Base-by-base conservation (phyloP, 768 basidiomycete genomes). In the Pleurotus sapidus region DNA sequence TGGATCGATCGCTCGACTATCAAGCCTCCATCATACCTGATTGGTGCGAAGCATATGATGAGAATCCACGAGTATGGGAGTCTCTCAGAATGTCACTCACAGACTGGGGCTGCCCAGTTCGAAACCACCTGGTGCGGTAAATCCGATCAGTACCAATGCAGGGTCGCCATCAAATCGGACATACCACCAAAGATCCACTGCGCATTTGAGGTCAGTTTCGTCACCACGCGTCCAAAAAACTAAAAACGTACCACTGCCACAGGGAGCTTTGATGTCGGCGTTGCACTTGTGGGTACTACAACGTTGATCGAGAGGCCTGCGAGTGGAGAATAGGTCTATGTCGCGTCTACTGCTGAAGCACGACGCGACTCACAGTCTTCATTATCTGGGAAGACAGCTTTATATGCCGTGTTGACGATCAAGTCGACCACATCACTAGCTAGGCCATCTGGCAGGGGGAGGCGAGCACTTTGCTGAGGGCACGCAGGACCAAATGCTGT, bases 401-500 rank as follows among this genome's bases (percentile, higher is more conserved):
- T 65, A 23, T 61, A 67, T 8, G 70, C 56, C 4, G 65, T 60
- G 40, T 72, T 72, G 15, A 60, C 62, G 17, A 77, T 58, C 6
- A 64, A 63, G 48, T 74, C 64, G 9, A 71, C 57, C n/a, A 63
- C 64, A 18, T 72, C 63, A 9, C 68, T 64, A 3, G 68, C 55
- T 4, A 73, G 59, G 14, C 68, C 66, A 2, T 64, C 62, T n/a
- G 68, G 64, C 2, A 69, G 38, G 2, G 75, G 73, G 6, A 75
- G 60, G n/a, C 60, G 60, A 1, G 71, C 11, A 20, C 65, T 64
- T 58, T 79, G 77, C 49, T 81, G 78, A 3, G 78, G 78, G 57
- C 82, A 84, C n/a, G 78, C 68, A 8, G 72, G 70, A 0, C 81
- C 81, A 59, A 74, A 79, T 0, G 65, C 58, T 0, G 70, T 76